Percentiles rank a stretch among this genome's conserved stretches.
phyloP scores from a whole-genome alignment of 73 alveolate species.

The Paramecium pentaurelia region DNA sequence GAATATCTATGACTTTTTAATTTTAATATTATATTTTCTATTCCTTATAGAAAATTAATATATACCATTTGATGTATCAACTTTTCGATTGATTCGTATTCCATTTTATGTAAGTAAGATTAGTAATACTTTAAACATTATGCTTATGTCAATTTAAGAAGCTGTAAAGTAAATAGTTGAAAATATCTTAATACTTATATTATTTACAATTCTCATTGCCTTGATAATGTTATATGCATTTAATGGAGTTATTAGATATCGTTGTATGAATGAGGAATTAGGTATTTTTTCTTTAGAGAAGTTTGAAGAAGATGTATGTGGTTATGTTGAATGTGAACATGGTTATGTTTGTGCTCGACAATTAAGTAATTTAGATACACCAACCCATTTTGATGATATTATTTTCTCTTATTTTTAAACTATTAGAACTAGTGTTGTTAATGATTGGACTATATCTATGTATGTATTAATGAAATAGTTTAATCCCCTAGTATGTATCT shows the following conservation, averaged over 20 bases:
- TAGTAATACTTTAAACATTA: neutral
- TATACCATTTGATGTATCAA: conserved; percentile 38
- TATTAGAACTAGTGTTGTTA: neutral
- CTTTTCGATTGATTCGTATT: conserved; percentile 12
- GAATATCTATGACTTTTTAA: neutral
- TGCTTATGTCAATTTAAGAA: neutral
- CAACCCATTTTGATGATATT: conserved; percentile 19
- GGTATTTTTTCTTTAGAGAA: neutral
- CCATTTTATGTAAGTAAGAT: conserved; percentile 24
- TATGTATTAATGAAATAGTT: conserved; percentile 30
- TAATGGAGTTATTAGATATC: conserved; percentile 27
- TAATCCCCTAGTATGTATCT: conserved; percentile 8
- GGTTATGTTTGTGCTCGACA: conserved; percentile 9
- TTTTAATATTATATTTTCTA: neutral
- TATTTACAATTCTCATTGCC: neutral
- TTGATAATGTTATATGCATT: neutral
- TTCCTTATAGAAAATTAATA: neutral
- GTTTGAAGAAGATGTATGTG: conserved; percentile 17
- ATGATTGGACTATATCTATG: conserved; percentile 44
- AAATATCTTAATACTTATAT: neutral
- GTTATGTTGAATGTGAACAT: conserved; percentile 16
- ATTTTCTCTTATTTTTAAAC: neutral
- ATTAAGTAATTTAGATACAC: neutral
- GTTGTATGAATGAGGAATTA: conserved; percentile 13
- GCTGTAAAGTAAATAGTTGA: neutral